A percentile compares a stretch with the other conserved stretches of the same genome.
phyloP scores from a whole-genome alignment of 163 green algal species.

The Prototheca cutis region DNA sequence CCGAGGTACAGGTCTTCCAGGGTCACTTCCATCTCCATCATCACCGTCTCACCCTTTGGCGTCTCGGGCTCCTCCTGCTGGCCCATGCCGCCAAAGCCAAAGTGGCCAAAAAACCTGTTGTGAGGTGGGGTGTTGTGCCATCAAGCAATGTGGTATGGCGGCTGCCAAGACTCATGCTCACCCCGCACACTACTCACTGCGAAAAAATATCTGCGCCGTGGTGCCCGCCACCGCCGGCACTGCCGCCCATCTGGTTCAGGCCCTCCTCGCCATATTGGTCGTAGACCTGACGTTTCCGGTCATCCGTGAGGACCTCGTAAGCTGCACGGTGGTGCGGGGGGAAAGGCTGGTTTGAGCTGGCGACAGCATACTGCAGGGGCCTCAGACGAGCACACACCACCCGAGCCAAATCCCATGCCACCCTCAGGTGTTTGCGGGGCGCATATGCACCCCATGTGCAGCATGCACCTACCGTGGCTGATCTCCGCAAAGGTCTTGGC shows the following conservation, averaged over 20 bases:
- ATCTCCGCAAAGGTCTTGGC: conserved; percentile 92
- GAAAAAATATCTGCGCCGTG: conserved; percentile 72
- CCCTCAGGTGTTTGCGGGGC: too few species aligned
- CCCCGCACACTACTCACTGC: conserved; percentile 21
- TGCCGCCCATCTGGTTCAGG: conserved; percentile 72
- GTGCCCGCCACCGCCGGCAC: conserved; percentile 36
- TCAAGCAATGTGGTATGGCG: neutral
- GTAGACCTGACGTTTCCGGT: conserved; percentile 77
- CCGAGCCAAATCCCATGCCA: neutral
- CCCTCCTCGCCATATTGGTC: conserved; percentile 84
- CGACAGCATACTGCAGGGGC: neutral
- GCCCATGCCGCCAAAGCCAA: conserved; percentile 36
- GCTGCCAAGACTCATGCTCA: neutral
- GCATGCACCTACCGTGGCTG: conserved; percentile 42
- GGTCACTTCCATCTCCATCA: conserved; percentile 73
- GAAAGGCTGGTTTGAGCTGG: neutral
- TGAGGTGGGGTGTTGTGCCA: neutral
- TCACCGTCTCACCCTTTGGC: conserved; percentile 76
- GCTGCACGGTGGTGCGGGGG: conserved; percentile 40
- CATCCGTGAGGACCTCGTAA: conserved; percentile 84
- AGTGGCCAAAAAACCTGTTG: conserved; percentile 43
- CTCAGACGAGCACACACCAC: neutral
- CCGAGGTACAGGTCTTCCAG: conserved; percentile 91
- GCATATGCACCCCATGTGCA: too few species aligned
- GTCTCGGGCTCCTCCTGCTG: conserved; percentile 71